Conservation (phyloP, 441 rosid species). For the Omphalea diandra region DNA sequence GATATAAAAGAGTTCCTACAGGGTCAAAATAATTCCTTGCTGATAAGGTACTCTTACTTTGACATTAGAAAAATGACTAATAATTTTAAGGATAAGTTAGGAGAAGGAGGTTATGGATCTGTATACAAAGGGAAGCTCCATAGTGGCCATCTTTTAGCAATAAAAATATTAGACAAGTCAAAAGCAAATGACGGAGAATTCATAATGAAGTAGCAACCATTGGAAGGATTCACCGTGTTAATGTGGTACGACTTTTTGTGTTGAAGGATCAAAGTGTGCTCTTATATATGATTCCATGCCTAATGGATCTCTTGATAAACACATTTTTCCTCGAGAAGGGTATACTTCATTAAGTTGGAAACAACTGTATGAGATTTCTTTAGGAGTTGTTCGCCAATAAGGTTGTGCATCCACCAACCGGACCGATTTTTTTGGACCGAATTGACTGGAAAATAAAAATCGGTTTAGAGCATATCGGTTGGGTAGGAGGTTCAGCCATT, state of each 20-base stretch:
- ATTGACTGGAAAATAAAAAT: too few relatives aligned
- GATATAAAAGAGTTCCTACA: constrained; percentile 19
- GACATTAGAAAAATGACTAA: constrained; percentile 22
- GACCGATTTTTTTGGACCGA: too few relatives aligned
- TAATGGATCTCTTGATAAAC: constrained; percentile 29
- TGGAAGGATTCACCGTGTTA: constrained; percentile 25
- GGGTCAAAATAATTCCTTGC: constrained; percentile 15
- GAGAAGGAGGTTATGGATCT: constrained; percentile 28
- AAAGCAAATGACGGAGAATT: constrained; percentile 23
- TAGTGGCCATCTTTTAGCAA: constrained; percentile 17
- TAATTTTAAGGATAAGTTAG: constrained; percentile 23
- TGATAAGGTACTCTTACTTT: constrained; percentile 20
- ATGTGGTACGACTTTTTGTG: constrained; percentile 26
- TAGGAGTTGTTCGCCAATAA: constrained; percentile 25
- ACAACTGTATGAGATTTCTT: constrained; percentile 17
- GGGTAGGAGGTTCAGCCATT: too few relatives aligned
- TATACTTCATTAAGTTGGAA: constrained; percentile 8
- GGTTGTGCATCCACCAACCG: too few relatives aligned
- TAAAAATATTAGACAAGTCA: constrained; percentile 20
- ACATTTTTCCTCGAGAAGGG: constrained; percentile 11
- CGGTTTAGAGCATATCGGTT: too few relatives aligned
- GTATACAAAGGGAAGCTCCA: constrained; percentile 24
- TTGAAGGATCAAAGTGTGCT: constrained; percentile 25
- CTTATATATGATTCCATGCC: constrained; percentile 27
- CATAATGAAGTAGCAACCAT: constrained; percentile 28